A percentile compares a stretch with the other conserved stretches of the same genome.
These are phyloP conservation scores for Dactylellina sp. DNA, from an alignment of 2,329 filamentous ascomycete species.

Conservation along the genomic window DNA sequence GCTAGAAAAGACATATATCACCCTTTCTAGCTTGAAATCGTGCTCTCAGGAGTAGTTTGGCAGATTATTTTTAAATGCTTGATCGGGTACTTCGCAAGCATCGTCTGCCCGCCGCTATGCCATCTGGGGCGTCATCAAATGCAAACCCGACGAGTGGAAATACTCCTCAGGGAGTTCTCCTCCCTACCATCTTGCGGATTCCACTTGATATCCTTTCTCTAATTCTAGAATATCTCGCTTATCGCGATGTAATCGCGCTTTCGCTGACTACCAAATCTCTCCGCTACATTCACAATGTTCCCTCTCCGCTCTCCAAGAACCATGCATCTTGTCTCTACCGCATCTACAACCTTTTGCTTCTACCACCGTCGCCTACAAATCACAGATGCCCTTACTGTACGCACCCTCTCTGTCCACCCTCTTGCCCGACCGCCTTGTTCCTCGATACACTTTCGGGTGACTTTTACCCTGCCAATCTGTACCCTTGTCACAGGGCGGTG, in stretches of 20 bases:
- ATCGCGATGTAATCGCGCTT: constrained; percentile 18
- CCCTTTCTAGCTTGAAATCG: too few relatives aligned
- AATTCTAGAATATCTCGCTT: constrained; percentile 23
- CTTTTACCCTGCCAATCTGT: constrained; percentile 29
- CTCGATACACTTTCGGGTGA: constrained; percentile 14
- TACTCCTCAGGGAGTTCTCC: too few relatives aligned
- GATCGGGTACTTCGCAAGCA: constrained; percentile 11
- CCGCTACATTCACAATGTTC: not conserved
- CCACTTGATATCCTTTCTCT: constrained; percentile 20
- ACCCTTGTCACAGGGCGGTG: constrained; percentile 2
- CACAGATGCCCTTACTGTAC: constrained; percentile 28
- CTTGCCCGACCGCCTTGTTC: constrained; percentile 22
- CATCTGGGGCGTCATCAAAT: constrained; percentile 8
- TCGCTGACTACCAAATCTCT: constrained; percentile 21
- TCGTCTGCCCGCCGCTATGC: not conserved
- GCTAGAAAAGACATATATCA: too few relatives aligned
- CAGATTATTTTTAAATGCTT: constrained; percentile 1
- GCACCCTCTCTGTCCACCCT: constrained; percentile 29
- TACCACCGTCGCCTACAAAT: not conserved
- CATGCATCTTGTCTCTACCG: constrained; percentile 10
- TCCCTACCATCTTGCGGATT: constrained; percentile 6
- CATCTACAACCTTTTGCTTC: constrained; percentile 19
- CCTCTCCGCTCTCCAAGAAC: not conserved
- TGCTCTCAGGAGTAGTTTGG: too few relatives aligned
- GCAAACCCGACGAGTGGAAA: not conserved